Conservation (phyloP, 257 asterid genomes). For the Petunia secreta region DNA sequence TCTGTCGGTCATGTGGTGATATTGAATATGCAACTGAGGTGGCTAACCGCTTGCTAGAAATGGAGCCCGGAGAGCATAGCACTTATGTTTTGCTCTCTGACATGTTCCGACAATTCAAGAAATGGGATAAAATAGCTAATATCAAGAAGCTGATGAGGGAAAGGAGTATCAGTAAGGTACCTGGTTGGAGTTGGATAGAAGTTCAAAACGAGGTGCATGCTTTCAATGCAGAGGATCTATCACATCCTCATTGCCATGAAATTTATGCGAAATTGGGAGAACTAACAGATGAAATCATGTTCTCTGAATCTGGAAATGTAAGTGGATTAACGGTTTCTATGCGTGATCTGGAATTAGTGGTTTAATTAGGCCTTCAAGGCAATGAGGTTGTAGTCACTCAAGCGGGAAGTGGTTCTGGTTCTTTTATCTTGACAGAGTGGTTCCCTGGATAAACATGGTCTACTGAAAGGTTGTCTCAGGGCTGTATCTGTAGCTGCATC, state of each 20-base stretch:
- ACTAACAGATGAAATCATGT: slow-evolving; percentile 48
- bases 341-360: slow-evolving; percentile 36
- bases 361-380: not conserved
- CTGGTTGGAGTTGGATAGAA: slow-evolving; percentile 97
- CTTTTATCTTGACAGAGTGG: not conserved
- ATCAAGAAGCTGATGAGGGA: slow-evolving; percentile 76
- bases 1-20: slow-evolving; percentile 83
- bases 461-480: not conserved
- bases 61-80: slow-evolving; percentile 84
- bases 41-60: slow-evolving; percentile 58
- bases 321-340: slow-evolving; percentile 6
- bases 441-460: not conserved
- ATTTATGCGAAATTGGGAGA: slow-evolving; percentile 50
- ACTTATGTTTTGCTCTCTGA: slow-evolving; percentile 79
- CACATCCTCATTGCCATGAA: slow-evolving; percentile 59
- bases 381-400: slow-evolving; percentile 2
- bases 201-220: slow-evolving; percentile 60
- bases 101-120: slow-evolving; percentile 69
- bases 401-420: not conserved
- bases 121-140: slow-evolving; percentile 77
- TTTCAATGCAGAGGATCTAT: slow-evolving; percentile 71
- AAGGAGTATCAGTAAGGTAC: slow-evolving; percentile 69
- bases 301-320: slow-evolving; percentile 35
- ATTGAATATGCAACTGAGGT: slow-evolving; percentile 65
- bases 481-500: not conserved